Percentiles rank a stretch among this genome's conserved stretches.
phyloP scores from a whole-genome alignment of 192 early-diverging fungal species.

The Allomyces javanicus region DNA sequence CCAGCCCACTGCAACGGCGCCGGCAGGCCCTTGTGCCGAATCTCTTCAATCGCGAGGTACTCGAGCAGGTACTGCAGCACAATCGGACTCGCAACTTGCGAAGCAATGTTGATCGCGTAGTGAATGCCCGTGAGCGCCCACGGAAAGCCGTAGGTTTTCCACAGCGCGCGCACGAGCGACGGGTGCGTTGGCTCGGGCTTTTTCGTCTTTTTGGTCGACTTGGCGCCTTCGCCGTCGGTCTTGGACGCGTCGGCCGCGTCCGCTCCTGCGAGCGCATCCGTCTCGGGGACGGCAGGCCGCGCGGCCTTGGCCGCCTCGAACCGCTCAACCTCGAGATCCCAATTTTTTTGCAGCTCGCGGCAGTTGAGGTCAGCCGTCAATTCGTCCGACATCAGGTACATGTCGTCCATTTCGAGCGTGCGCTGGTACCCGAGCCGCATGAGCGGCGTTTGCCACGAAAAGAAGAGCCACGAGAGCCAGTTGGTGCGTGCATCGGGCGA shows the following conservation, averaged over 20 bases:
- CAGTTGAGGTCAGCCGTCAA: neutral
- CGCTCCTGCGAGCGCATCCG: neutral
- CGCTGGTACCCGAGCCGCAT: slow-evolving; percentile 41
- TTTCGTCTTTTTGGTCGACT: neutral
- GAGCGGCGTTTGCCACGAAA: slow-evolving; percentile 38
- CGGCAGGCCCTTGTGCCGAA: neutral
- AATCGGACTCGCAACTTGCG: slow-evolving; percentile 6
- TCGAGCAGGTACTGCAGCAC: slow-evolving; percentile 7
- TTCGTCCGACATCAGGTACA: slow-evolving; percentile 15
- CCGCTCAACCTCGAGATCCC: too few relatives aligned
- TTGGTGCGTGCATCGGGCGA: slow-evolving; percentile 5
- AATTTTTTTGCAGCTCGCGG: neutral
- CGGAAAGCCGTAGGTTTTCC: slow-evolving; percentile 3
- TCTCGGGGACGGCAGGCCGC: too few relatives aligned
- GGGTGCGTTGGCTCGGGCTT: neutral
- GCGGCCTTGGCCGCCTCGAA: too few relatives aligned
- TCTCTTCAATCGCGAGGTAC: slow-evolving; percentile 2
- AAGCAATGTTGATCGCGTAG: slow-evolving; percentile 6
- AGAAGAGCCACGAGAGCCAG: slow-evolving; percentile 32
- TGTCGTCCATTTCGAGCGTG: slow-evolving; percentile 35
- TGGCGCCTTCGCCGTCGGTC: neutral
- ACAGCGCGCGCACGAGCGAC: neutral
- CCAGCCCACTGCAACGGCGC: neutral
- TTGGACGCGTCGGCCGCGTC: neutral
- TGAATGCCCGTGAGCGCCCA: slow-evolving; percentile 7